Conservation (phyloP, 192 early-diverging fungal genomes). For the Podila epicladia region DNA sequence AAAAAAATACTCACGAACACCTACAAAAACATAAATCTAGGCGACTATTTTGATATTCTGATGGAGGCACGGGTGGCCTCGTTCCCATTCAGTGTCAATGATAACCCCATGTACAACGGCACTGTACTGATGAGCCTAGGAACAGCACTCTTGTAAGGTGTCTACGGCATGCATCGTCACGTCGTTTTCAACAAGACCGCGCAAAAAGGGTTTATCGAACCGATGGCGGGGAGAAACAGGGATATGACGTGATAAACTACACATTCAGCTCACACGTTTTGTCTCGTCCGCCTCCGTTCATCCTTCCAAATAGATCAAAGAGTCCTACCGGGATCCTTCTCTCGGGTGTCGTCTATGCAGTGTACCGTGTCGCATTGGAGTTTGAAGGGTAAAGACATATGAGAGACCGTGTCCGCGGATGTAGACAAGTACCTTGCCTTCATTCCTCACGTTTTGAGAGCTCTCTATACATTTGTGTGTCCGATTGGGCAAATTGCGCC, state of each 20-base stretch:
- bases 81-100: constrained; percentile 88
- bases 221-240: neutral
- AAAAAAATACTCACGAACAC: no score
- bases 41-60: constrained; percentile 91
- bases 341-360: constrained; percentile 68
- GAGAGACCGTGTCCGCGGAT: no score
- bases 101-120: constrained; percentile 91
- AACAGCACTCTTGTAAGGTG: constrained; percentile 75
- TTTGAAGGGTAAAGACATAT: constrained; percentile 71
- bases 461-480: no score
- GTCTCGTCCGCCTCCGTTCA: no score
- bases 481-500: no score
- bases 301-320: constrained; percentile 45
- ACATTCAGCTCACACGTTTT: no score
- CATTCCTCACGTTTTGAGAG: neutral
- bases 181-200: no score
- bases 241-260: no score
- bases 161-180: neutral
- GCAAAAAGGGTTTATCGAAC: no score
- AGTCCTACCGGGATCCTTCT: constrained; percentile 76
- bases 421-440: neutral
- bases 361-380: constrained; percentile 73
- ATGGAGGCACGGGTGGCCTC: constrained; percentile 82
- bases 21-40: constrained; percentile 28
- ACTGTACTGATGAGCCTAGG: constrained; percentile 83